Base-by-base conservation (phyloP, 305 asterid species). In the Withania somnifera region DNA sequence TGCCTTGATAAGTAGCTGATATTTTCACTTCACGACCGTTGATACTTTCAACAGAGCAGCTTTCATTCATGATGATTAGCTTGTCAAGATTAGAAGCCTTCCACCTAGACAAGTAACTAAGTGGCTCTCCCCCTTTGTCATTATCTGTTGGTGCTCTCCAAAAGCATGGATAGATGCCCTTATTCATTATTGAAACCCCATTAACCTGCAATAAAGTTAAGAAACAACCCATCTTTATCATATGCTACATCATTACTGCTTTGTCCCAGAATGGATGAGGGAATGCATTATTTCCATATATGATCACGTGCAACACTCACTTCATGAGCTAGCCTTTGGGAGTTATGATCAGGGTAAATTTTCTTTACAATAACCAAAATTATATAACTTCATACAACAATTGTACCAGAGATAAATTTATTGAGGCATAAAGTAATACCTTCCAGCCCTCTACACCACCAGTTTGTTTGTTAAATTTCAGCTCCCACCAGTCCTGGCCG, bases 101-200 rank as follows among this genome's bases (percentile, higher is more conserved):
- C 98, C 99, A 96, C 87, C 86, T 91, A 7, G 98, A 89, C 14
- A 94, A 82, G 78, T 94, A 90, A 86, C 98, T 93, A 82, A 84
- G 80, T 0, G 85, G 81, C 80, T 88, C 98, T 52, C 98, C 99
- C 19, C 99, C 99, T 86, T 92, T 96, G 91, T 96, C 99, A 84
- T 96, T 96, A 85, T 96, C 99, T 2, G 90, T 94, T 52, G 98
- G 98, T 58, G 99, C 98, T 85, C 99, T 91, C 99, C 99, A 94
- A 81, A 96, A 94, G 94, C 98, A 96, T 45, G 98, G 99, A 63
- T 85, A 54, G 58, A 94, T 90, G 82, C 99, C 98, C 84, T 87
- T 88, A 84, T 84, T 87, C 97, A 94, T 87, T 76, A 94, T 91
- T 17, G 47, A 52, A 84, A 89, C 92, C 36, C 91, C 95, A 22